Base-by-base conservation (phyloP, 768 basidiomycete genomes). In the Mycena maculata region DNA sequence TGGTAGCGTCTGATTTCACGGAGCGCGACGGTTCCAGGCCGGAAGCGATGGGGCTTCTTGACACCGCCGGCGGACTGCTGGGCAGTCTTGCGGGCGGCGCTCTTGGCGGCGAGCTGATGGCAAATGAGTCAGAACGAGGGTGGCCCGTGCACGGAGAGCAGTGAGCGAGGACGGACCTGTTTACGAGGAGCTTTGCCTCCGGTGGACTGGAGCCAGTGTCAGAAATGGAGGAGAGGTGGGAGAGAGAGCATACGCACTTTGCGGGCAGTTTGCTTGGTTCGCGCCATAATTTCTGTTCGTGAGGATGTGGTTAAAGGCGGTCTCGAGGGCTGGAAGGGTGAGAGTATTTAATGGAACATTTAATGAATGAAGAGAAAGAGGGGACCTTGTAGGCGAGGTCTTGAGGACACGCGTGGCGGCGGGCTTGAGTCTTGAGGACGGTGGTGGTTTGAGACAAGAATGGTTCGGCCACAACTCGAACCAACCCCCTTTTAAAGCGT, bases 31-130 rank as follows among this genome's bases (percentile, higher is more conserved):
- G 69, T 70, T 45, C 69, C 69, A 30, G 69, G 69, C n/a, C 69
- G 69, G 69, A 70, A 70, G 18, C 69, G 49, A 44, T 70, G 69
- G 61, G 69, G 69, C 69, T 70, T 70, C 65, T 87, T 87, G 78
- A 87, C 84, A 76, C 84, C 84, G 67, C 83, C 82, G 44, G 81
- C 72, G 47, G 81, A 71, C 25, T 73, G 42, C 68, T 67, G 47
- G 72, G 74, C 52, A 9, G 53, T 70, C 67, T 72, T 77, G 63
- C 71, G 65, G 20, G 49, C 42, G 10, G 57, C 49, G 45, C 27
- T 20, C 48, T 70, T 66, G 60, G 69, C 36, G 36, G 63, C 67
- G 62, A 65, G 59, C 63, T 65, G 25, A 8, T 23, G 11, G 52
- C 5, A 38, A 25, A 47, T 25, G 44, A 54, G 30, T 36, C 4